Base-by-base conservation (phyloP, 306 rosid species). In the Vicia villosa region DNA sequence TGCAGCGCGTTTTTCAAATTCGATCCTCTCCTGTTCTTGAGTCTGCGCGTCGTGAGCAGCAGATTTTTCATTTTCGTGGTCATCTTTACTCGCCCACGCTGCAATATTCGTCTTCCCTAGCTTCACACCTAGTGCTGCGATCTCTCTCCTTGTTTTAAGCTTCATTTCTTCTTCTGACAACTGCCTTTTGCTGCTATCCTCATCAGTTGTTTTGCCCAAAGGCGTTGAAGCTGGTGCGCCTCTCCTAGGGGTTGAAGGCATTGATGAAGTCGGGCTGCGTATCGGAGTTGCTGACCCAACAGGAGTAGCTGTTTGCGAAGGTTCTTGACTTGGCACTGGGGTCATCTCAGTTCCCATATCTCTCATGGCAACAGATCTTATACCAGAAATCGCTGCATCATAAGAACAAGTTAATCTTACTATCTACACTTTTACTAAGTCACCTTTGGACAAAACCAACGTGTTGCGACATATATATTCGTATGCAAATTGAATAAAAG, bases 301-400 rank as follows among this genome's bases (percentile, higher is more conserved):
- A 1, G 98, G 98, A 22, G 98, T 93, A n/a, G 89, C 84, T 7
- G 98, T 93, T 45, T 87, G 77, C 0, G 98, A 93, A 72, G 98
- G 98, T 73, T 93, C 98, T 83, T 83, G 97, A 66, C 98, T 93
- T 70, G 96, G 76, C 57, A 76, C 81, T 0, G 98, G 98, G 56
- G 98, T 93, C 98, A 93, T 93, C 83, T 93, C 98, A 5, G 98
- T 93, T 81, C 98, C 98, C 97, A 90, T 93, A 50, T 93, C 98
- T 80, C 98, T 88, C 98, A 93, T 93, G 20, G 96, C 91, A 32
- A 93, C 98, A 4, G 97, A 85, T 82, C 97, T 86, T 24, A 93
- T 73, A 28, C 91, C 89, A 32, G 96, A 82, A 43, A 70, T 52
- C 17, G 76, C 98, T 93, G 82, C 77, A 86, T 13, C 60, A 81